Conservation (phyloP, 2,329 filamentous ascomycete species). For the Colletotrichum simmondsii region DNA sequence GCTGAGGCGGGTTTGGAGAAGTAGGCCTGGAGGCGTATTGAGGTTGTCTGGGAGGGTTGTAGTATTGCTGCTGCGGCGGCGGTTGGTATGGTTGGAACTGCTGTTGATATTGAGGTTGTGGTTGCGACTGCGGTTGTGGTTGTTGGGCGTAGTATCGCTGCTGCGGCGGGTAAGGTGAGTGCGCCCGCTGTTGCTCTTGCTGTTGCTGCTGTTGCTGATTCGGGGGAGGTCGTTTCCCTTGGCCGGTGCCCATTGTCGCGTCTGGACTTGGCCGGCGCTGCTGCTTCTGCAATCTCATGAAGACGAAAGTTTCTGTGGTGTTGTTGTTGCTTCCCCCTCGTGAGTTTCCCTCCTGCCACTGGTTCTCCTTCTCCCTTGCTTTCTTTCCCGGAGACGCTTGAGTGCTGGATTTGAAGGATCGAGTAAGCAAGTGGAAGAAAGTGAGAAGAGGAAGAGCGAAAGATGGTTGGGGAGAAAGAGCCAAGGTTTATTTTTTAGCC, state of each 20-base stretch:
- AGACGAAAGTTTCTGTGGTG: not conserved
- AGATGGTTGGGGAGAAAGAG: not conserved
- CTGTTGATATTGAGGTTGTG: slow-evolving; percentile 1
- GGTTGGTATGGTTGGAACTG: slow-evolving; percentile 16
- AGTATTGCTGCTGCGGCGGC: slow-evolving; percentile 25
- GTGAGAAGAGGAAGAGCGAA: not conserved
- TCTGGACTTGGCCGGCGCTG: not conserved
- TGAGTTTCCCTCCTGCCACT: not conserved
- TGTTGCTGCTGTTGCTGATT: slow-evolving; percentile 1
- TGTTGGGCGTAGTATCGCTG: slow-evolving; percentile 24
- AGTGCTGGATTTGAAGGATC: no score
- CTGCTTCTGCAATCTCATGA: not conserved
- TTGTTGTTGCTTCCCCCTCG: not conserved
- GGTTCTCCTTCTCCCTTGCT: not conserved
- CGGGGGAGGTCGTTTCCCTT: slow-evolving; percentile 1
- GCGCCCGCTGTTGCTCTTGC: not conserved
- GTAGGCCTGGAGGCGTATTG: slow-evolving; percentile 4
- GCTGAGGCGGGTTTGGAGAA: not conserved
- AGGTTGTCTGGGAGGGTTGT: slow-evolving; percentile 17
- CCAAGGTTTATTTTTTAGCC: not conserved
- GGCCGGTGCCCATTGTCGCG: slow-evolving; percentile 20
- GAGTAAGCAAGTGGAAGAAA: not conserved
- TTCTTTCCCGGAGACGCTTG: not conserved
- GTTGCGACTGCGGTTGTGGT: not conserved
- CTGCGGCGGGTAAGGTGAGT: slow-evolving; percentile 24